phyloP scores from a whole-genome alignment of 2,329 filamentous ascomycete genomes.

The Didymella exigua region DNA sequence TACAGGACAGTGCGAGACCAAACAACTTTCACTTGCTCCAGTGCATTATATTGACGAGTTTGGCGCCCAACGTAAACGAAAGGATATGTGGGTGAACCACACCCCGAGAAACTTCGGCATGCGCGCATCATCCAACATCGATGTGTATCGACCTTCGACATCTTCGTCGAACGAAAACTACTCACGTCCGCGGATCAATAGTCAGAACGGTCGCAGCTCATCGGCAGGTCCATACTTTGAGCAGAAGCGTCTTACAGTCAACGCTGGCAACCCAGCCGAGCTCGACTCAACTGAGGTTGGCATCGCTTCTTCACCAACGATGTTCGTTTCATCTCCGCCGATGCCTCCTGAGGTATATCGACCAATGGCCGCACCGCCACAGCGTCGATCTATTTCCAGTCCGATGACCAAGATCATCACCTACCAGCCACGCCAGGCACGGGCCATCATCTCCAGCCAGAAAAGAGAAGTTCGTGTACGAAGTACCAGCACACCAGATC shows the following conservation, averaged over 20 bases:
- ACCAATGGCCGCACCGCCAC: conserved; percentile 13
- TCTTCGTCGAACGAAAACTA: conserved; percentile 29
- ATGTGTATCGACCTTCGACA: conserved; percentile 24
- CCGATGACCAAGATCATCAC: conserved; percentile 23
- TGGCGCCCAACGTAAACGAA: conserved; percentile 31
- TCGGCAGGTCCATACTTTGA: conserved; percentile 17
- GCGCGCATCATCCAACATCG: conserved; percentile 21
- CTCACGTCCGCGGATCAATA: conserved; percentile 27
- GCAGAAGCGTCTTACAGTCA: conserved; percentile 16
- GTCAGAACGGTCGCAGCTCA: conserved; percentile 17
- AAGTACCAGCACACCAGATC: conserved; percentile 14
- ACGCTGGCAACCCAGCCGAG: conserved; percentile 21
- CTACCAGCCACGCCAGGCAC: conserved; percentile 17
- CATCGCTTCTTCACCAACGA: conserved; percentile 6
- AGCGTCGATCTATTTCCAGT: conserved; percentile 24
- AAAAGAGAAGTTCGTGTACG: conserved; percentile 18
- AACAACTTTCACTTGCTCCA: conserved; percentile 16
- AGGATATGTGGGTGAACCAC: conserved; percentile 44
- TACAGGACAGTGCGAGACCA: conserved; percentile 16
- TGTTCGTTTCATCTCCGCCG: conserved; percentile 5
- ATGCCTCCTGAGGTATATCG: conserved; percentile 17
- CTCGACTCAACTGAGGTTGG: conserved; percentile 25
- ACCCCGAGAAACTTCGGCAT: conserved; percentile 41
- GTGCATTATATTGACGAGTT: conserved; percentile 30
- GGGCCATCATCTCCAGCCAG: conserved; percentile 9